phyloP scores from a whole-genome alignment of 306 rosid genomes.

The Neltuma alba region DNA sequence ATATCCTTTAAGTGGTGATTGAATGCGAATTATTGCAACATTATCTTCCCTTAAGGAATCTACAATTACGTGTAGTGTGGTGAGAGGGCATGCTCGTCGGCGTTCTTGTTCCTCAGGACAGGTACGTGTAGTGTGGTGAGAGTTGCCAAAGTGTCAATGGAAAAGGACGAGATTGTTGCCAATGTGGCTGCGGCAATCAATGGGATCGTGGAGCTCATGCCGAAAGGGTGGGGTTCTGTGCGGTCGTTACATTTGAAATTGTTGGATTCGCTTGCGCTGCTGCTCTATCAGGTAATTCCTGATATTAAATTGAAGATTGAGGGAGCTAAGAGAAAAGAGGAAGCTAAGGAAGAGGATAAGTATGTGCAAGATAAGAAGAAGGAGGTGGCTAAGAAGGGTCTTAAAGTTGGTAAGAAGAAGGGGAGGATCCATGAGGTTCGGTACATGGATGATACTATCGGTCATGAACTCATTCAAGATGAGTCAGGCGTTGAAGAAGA shows the following conservation, averaged over 20 bases:
- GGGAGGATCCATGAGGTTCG: conserved; percentile 76
- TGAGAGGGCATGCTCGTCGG: conserved; percentile 55
- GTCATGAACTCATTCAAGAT: conserved; percentile 36
- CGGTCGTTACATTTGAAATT: conserved; percentile 83
- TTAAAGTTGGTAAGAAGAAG: conserved; percentile 52
- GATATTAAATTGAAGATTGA: conserved; percentile 63
- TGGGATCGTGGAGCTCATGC: conserved; percentile 66
- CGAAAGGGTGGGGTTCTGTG: conserved; percentile 69
- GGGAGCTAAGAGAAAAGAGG: conserved; percentile 41
- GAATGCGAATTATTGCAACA: too few species aligned
- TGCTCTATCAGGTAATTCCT: conserved; percentile 66
- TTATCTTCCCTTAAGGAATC: too few species aligned
- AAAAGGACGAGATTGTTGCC: conserved; percentile 50
- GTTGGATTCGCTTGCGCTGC: conserved; percentile 68
- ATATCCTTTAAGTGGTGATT: too few species aligned
- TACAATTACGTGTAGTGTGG: too few species aligned
- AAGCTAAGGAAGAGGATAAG: conserved; percentile 11
- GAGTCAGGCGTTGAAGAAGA: conserved; percentile 35
- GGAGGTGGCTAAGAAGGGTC: conserved; percentile 29
- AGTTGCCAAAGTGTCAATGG: conserved; percentile 67
- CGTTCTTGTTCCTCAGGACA: conserved; percentile 54
- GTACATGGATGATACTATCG: conserved; percentile 63
- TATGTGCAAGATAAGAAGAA: neutral
- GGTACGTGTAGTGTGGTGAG: conserved; percentile 84
- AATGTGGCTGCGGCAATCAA: conserved; percentile 60